Evolutionary conservation across 805 yeast genomes (phyloP), one percentile per base, ranked within the genome.

Genomic region (Cyberlindnera mycetangii): DNA sequence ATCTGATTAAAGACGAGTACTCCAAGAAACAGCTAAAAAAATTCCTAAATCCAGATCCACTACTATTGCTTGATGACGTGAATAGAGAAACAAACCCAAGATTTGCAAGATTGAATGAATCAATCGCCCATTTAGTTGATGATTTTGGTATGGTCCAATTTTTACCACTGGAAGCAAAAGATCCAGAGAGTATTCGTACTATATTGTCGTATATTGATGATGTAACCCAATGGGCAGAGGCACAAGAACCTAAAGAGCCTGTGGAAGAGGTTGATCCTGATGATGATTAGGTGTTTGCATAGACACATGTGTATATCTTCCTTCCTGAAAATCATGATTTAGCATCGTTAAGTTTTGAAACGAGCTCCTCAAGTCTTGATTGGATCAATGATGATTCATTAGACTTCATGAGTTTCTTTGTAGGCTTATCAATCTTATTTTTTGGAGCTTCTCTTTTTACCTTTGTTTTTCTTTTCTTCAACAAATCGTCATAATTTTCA

Each of bases 101-200:
- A 57, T 92, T 81, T 59, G 75, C 81, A 31, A 78, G 72, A 49
- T 73, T 93, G 48, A 92, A 89, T 62, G 76, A 77, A 54, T 76
- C 90, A 14, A 89, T 93, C 54, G 97, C 97, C 0, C 81, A 85
- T 51, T 70, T 93, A 53, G 95, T 90, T 28, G 98, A 93, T 60
- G 99, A 93, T 58, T 93, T 93, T 63, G 99, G 99, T 7, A 93
- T 93, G 99, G 97, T 93, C 3, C 97, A 93, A 62, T 93, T 89
- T 60, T 68, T 93, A 52, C 98, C 99, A 0, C 72, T 93, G 51
- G 95, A 89, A 59, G 80, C 88, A 9, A 84, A 81, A 37, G 76
- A 79, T 48, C 81, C 89, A 38, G 88, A 82, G 34, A 78, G 89
- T 38, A 83, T 93, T 18, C 79, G 83, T 11, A 83, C 89, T 0